Base-by-base conservation (phyloP, 2,329 filamentous ascomycete species). In the Juglanconis sp. region DNA sequence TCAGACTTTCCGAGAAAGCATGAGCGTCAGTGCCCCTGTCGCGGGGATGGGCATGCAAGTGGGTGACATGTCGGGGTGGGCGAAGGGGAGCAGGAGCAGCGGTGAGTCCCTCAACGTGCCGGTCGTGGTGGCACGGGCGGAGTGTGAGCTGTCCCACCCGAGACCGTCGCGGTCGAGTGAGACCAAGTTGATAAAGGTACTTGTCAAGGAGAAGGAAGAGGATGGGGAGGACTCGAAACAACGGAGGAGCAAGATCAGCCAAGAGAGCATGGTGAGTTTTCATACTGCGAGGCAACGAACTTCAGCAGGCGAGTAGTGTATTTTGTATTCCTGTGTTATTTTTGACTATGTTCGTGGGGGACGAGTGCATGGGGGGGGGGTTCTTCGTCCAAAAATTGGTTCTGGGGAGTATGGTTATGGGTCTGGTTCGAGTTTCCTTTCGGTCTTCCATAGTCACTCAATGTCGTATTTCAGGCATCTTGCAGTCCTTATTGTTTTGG, bases 91-190 rank as follows among this genome's bases (percentile, higher is more conserved):
- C 9, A 49, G 30, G 6, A 42, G 24, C 5, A 4, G 15, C 13
- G 49, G 47, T 35, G 42, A 13, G 3, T 15, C 11, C n/a, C 10
- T 34, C n/a, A 36, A 32, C 8, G 13, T 54, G 6, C 30, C 51
- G 32, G 58, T 63, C 3, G 53, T 63, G 8, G 57, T 59, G 24
- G 61, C 57, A 4, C 56, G 56, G 17, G 57, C 53, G 1, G 50
- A 51, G 6, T 63, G 53, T 9, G 61, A 55, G 6, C 34, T 63
- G 17, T 31, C 57, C 11, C 61, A 63, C 47, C 61, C 61, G 42
- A 49, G 53, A 38, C 61, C 61, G 31, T 63, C 61, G 38, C 51
- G 57, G 32, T 53, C 53, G 4, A 60, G 57, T 49, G 58, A 52
- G 11, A 31, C 10, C 11, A 53, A 36, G 9, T 44, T 53, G 30